A percentile compares a stretch with the other conserved stretches of the same genome.
These are phyloP conservation scores for Diaporthe citri DNA, from an alignment of 2,329 filamentous ascomycete species.

Conservation along the genomic window DNA sequence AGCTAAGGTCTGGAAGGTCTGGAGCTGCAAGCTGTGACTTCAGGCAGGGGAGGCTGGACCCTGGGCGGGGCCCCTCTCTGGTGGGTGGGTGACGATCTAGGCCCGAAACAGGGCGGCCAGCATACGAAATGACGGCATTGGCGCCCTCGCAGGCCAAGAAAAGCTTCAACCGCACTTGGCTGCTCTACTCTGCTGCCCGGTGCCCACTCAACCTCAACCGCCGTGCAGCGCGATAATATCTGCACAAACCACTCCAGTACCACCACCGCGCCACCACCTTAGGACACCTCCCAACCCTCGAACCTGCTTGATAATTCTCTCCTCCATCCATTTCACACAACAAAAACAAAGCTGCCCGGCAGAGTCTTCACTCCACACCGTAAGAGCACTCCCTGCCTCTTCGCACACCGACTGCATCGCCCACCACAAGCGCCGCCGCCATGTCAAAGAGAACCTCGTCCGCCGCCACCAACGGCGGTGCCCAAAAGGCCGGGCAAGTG, in stretches of 20 bases:
- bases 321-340: not conserved
- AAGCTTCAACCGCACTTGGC: slow-evolving; percentile 24
- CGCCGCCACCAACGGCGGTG: slow-evolving; percentile 37
- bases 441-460: slow-evolving; percentile 39
- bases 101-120: slow-evolving; percentile 31
- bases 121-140: slow-evolving; percentile 37
- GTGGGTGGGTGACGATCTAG: slow-evolving; percentile 28
- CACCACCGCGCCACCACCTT: slow-evolving; percentile 1
- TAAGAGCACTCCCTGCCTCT: not conserved
- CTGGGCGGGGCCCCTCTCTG: slow-evolving; percentile 5
- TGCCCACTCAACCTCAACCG: slow-evolving; percentile 17
- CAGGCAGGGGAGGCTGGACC: not conserved
- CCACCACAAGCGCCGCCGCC: not conserved
- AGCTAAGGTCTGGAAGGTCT: not conserved
- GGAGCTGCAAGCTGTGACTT: not conserved
- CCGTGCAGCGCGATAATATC: slow-evolving; percentile 12
- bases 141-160: slow-evolving; percentile 14
- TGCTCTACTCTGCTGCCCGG: not conserved
- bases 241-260: not conserved
- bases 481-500: slow-evolving; percentile 32
- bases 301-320: not conserved
- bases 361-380: not conserved
- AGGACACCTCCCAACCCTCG: not conserved
- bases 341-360: not conserved
- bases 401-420: not conserved